A percentile compares a stretch with the other conserved stretches of the same genome.
Evolutionary conservation across 139 green algal genomes (phyloP).

Genomic region (Astrephomene gubernaculifera): DNA sequence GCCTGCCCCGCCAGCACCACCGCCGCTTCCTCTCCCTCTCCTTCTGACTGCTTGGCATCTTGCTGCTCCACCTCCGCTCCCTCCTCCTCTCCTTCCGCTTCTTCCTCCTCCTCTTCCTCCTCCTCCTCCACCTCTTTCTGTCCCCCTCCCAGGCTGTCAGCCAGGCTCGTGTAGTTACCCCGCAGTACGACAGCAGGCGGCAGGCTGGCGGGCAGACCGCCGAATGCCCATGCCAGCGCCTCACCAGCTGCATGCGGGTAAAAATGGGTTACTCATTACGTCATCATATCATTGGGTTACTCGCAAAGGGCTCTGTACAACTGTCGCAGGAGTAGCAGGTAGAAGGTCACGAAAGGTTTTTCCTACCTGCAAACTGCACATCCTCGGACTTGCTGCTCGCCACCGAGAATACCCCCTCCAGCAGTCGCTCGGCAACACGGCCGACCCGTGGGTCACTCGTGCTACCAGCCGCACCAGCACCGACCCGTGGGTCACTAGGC

Average conservation of each 20-base stretch:
- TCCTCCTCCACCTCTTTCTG: neutral
- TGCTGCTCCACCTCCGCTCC: neutral
- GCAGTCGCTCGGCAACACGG: neutral
- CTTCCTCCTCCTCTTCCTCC: neutral
- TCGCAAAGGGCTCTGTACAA: no score
- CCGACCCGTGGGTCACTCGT: neutral
- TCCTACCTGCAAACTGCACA: conserved; percentile 69
- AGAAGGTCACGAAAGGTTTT: no score
- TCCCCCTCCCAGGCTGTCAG: conserved; percentile 21
- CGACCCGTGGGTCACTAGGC: neutral
- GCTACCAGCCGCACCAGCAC: no score
- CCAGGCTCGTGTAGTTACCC: conserved; percentile 47
- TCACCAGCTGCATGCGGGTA: conserved; percentile 74
- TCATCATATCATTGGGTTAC: no score
- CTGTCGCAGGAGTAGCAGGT: no score
- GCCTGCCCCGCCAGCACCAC: neutral
- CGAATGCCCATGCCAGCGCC: conserved; percentile 83
- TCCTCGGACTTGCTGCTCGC: conserved; percentile 74
- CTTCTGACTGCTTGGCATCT: conserved; percentile 12
- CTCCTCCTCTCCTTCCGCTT: neutral
- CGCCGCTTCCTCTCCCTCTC: neutral
- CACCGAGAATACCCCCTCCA: conserved; percentile 61
- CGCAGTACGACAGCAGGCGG: conserved; percentile 62
- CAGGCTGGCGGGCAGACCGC: conserved; percentile 68
- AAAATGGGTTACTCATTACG: no score